A percentile compares a stretch with the other conserved stretches of the same genome.
Evolutionary conservation across 2,329 filamentous ascomycete genomes (phyloP).

Genomic region (Hymenoscyphus fructigenus): DNA sequence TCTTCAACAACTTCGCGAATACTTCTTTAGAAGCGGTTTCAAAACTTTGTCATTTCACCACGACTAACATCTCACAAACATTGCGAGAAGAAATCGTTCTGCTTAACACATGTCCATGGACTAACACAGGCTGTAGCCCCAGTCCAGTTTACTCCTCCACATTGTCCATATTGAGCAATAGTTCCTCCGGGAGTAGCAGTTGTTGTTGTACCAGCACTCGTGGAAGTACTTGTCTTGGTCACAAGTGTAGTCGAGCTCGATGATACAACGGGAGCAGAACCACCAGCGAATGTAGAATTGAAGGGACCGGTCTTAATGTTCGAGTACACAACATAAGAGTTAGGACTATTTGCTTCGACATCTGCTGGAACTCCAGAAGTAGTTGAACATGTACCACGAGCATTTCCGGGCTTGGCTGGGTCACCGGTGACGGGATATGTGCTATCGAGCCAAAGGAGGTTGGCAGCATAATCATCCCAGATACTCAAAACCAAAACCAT

Average conservation of each 20-base stretch:
- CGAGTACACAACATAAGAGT: conserved; percentile 42
- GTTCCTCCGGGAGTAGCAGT: neutral
- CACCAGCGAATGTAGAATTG: conserved; percentile 29
- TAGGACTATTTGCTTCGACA: conserved; percentile 47
- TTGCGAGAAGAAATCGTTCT: conserved; percentile 2
- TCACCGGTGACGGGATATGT: conserved; percentile 53
- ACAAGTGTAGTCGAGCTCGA: too few relatives aligned
- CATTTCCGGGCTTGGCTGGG: conserved; percentile 46
- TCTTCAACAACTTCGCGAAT: too few relatives aligned
- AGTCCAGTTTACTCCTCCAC: conserved; percentile 2
- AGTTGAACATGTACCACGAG: conserved; percentile 54
- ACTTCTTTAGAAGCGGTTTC: too few relatives aligned
- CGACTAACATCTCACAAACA: conserved; percentile 2
- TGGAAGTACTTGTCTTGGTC: neutral
- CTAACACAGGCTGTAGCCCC: conserved; percentile 2
- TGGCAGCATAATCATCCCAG: conserved; percentile 55
- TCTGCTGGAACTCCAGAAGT: conserved; percentile 50
- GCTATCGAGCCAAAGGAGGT: conserved; percentile 73
- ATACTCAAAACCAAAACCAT: conserved; percentile 60
- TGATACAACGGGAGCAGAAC: neutral
- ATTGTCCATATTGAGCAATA: conserved; percentile 2
- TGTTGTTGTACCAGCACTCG: neutral
- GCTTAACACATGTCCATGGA: neutral
- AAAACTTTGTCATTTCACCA: too few relatives aligned
- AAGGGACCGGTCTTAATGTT: conserved; percentile 35